These are phyloP conservation scores for Hemerocallis citrina DNA, from an alignment of 106 monocot genomes.

Conservation along the genomic window DNA sequence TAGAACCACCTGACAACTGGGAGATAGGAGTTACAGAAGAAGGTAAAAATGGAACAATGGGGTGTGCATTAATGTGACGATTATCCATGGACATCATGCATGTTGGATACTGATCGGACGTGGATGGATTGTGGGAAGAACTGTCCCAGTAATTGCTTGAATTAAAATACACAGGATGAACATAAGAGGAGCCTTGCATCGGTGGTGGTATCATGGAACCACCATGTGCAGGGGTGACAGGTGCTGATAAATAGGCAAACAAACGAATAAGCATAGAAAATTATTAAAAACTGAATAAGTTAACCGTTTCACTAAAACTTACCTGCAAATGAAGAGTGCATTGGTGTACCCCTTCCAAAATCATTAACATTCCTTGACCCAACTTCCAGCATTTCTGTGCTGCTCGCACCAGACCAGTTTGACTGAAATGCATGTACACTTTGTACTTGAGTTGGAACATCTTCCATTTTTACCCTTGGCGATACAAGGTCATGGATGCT, in stretches of 20 bases:
- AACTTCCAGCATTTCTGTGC: conserved; percentile 21
- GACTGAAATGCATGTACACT: conserved; percentile 30
- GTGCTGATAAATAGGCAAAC: conserved; percentile 9
- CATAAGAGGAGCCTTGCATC: conserved; percentile 28
- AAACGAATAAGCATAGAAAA: neutral
- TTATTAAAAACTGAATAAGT: neutral
- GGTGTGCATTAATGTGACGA: conserved; percentile 23
- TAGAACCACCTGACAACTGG: conserved; percentile 47
- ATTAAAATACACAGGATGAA: conserved; percentile 33
- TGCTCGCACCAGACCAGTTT: conserved; percentile 27
- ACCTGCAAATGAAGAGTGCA: conserved; percentile 22
- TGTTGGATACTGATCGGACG: conserved; percentile 22
- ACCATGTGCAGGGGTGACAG: conserved; percentile 20
- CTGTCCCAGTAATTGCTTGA: conserved; percentile 51
- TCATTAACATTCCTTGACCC: conserved; percentile 19
- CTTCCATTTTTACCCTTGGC: conserved; percentile 36
- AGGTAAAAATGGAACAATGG: conserved; percentile 77
- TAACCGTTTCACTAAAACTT: neutral
- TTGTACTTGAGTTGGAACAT: conserved; percentile 11
- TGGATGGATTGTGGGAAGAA: conserved; percentile 24
- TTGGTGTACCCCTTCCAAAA: conserved; percentile 6
- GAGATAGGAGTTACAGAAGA: conserved; percentile 81
- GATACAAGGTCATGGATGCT: conserved; percentile 32
- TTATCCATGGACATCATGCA: conserved; percentile 28
- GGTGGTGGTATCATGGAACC: conserved; percentile 54